These are phyloP conservation scores for Crucihimalaya himalaica DNA, from an alignment of 345 rosid genomes.

Conservation along the genomic window DNA sequence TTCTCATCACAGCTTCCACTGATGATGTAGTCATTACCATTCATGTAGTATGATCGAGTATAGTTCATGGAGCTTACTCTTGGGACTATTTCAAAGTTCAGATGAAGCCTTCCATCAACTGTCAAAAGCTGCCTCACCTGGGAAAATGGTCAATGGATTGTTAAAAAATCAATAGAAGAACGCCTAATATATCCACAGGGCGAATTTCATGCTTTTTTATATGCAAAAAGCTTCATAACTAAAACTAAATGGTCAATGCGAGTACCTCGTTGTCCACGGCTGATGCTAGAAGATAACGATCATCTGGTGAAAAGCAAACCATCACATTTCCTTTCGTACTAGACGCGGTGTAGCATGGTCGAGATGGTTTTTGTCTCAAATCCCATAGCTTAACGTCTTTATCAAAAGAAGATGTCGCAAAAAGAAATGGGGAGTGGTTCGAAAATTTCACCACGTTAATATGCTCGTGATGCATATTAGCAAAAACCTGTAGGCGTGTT, in stretches of 20 bases:
- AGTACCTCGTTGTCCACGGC: slow-evolving; percentile 97
- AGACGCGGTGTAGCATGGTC: slow-evolving; percentile 77
- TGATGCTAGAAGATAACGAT: slow-evolving; percentile 90
- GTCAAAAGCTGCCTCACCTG: slow-evolving; percentile 92
- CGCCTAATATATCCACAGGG: background rate
- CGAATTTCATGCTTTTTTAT: background rate
- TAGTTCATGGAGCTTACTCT: slow-evolving; percentile 85
- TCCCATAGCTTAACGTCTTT: slow-evolving; percentile 93
- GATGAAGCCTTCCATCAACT: slow-evolving; percentile 83
- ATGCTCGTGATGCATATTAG: slow-evolving; percentile 86
- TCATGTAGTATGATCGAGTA: slow-evolving; percentile 93
- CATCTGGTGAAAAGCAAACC: slow-evolving; percentile 99
- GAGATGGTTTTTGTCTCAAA: slow-evolving; percentile 73
- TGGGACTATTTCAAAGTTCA: slow-evolving; percentile 69
- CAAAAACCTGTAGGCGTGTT: slow-evolving; percentile 70
- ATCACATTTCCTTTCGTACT: slow-evolving; percentile 92
- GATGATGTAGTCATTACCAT: slow-evolving; percentile 86
- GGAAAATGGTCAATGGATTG: slow-evolving; percentile 6
- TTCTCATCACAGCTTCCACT: slow-evolving; percentile 95
- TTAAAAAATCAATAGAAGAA: background rate
- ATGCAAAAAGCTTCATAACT: background rate
- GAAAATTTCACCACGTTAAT: slow-evolving; percentile 94
- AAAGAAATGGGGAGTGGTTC: slow-evolving; percentile 80
- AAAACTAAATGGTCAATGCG: slow-evolving; percentile 1
- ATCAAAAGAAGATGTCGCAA: slow-evolving; percentile 97